Conservation (phyloP, 2,329 filamentous ascomycete genomes). For the Pseudocercospora fuligena region DNA sequence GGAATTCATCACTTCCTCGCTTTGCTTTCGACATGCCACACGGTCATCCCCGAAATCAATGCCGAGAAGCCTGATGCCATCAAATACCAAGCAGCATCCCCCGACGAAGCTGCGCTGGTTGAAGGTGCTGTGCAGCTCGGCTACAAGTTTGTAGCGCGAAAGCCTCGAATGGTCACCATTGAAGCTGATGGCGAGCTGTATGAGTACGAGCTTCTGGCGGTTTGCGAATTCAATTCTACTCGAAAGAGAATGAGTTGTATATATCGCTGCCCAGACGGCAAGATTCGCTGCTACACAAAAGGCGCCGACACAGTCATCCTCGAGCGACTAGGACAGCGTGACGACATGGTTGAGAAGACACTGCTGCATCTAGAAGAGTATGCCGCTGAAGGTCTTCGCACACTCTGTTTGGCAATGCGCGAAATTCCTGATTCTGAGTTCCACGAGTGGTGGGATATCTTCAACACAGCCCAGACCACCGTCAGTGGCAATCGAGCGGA, state of each 20-base stretch:
- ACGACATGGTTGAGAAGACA: conserved; percentile 82
- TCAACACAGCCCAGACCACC: conserved; percentile 85
- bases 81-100: conserved; percentile 97
- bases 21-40: conserved; percentile 89
- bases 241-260: conserved; percentile 98
- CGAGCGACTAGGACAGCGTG: conserved; percentile 82
- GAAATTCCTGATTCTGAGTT: conserved; percentile 91
- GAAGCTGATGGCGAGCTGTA: conserved; percentile 71
- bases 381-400: conserved; percentile 91
- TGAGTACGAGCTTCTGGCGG: conserved; percentile 89
- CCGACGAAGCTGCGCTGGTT: conserved; percentile 95
- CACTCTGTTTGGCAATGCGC: conserved; percentile 91
- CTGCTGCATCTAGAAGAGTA: conserved; percentile 97
- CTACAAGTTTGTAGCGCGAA: conserved; percentile 88
- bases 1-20: conserved; percentile 83
- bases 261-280: conserved; percentile 94
- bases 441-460: conserved; percentile 83
- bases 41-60: conserved; percentile 89
- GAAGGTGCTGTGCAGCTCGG: conserved; percentile 85
- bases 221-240: conserved; percentile 99
- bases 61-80: conserved; percentile 79
- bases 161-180: conserved; percentile 86
- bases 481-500: conserved; percentile 91
- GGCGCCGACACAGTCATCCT: conserved; percentile 97
- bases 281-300: conserved; percentile 92